Percentiles rank a stretch among this genome's conserved stretches.
phyloP scores from a whole-genome alignment of 768 basidiomycete species.

The Boletus bicolor region DNA sequence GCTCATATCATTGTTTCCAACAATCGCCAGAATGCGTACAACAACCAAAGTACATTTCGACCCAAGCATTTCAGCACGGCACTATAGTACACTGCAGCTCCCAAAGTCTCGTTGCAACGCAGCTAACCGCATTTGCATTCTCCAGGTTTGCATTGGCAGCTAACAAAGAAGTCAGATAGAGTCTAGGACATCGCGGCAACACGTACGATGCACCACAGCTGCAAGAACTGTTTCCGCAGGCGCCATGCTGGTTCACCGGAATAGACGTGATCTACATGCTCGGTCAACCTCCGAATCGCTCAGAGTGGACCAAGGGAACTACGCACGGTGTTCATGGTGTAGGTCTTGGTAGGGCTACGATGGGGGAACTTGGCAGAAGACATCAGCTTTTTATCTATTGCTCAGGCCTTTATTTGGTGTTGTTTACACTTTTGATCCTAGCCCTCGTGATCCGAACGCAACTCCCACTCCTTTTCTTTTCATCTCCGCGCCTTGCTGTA shows the following conservation, averaged over 20 bases:
- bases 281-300: background rate
- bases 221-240: conserved; percentile 2
- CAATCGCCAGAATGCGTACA: background rate
- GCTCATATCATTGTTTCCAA: background rate
- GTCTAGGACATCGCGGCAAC: background rate
- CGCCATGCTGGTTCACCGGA: conserved; percentile 8
- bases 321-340: conserved; percentile 9
- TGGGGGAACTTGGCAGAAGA: background rate
- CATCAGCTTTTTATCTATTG: background rate
- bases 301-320: background rate
- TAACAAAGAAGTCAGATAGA: background rate
- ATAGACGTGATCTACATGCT: background rate
- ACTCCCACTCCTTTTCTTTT: background rate
- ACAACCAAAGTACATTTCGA: background rate
- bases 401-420: background rate
- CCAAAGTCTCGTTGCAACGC: too few species aligned
- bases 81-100: too few species aligned
- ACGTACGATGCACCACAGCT: background rate
- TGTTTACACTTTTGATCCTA: background rate
- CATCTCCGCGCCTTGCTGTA: background rate
- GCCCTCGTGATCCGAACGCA: background rate
- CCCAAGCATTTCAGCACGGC: too few species aligned
- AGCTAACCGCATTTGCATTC: background rate
- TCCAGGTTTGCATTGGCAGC: background rate
- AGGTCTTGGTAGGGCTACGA: background rate